Conservation (phyloP, 1,139 yeast species). For the Hemisphaericaspora xylofermentans region DNA sequence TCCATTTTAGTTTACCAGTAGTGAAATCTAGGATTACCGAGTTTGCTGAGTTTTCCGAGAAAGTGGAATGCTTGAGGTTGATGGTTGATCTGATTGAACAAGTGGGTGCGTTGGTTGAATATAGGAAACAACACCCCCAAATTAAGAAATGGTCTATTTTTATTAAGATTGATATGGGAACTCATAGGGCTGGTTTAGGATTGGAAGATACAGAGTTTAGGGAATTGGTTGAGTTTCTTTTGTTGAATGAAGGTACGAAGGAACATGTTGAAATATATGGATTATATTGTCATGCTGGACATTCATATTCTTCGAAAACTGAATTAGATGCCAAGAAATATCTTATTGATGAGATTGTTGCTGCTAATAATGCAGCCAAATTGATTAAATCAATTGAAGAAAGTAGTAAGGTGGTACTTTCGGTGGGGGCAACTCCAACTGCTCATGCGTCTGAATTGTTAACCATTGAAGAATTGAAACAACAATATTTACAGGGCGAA, state of each 20-base stretch:
- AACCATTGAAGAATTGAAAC: slow-evolving; percentile 20
- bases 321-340: slow-evolving; percentile 47
- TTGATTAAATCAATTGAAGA: slow-evolving; percentile 31
- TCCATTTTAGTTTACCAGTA: slow-evolving; percentile 71
- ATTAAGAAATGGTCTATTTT: slow-evolving; percentile 53
- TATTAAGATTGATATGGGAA: slow-evolving; percentile 60
- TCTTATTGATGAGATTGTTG: slow-evolving; percentile 54
- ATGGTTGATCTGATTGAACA: slow-evolving; percentile 66
- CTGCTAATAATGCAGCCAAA: slow-evolving; percentile 56
- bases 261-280: slow-evolving; percentile 53
- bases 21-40: slow-evolving; percentile 53
- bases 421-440: slow-evolving; percentile 84
- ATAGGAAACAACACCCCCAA: slow-evolving; percentile 21
- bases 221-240: slow-evolving; percentile 28
- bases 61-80: slow-evolving; percentile 47
- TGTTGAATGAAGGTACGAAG: slow-evolving; percentile 19
- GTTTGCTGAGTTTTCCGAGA: slow-evolving; percentile 41
- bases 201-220: slow-evolving; percentile 29
- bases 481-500: slow-evolving; percentile 19
- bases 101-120: slow-evolving; percentile 44
- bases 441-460: slow-evolving; percentile 56
- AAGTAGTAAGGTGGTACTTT: slow-evolving; percentile 35
- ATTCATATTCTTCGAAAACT: slow-evolving; percentile 57
- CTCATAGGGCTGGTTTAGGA: slow-evolving; percentile 61
- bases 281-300: slow-evolving; percentile 80